These are phyloP conservation scores for Neckera pumila DNA, from an alignment of 225 moss, liverwort and hornwort species.

Conservation along the genomic window DNA sequence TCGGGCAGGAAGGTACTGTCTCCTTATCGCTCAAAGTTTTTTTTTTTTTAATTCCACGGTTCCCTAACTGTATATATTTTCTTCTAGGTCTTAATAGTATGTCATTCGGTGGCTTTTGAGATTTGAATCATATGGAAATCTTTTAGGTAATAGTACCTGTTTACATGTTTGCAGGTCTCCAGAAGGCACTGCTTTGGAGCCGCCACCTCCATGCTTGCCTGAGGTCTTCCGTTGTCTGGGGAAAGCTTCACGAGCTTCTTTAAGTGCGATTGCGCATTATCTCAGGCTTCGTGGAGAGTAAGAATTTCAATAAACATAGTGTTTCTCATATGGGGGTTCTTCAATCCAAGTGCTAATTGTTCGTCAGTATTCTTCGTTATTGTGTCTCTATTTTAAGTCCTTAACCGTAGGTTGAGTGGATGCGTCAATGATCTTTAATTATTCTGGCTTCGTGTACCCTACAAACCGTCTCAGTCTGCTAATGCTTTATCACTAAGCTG, in stretches of 20 bases:
- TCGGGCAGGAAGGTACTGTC: slow-evolving; percentile 69
- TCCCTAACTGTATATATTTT: not conserved
- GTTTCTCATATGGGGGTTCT: not conserved
- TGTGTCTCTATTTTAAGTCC: not conserved
- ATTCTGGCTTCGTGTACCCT: not conserved
- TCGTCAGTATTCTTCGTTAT: not conserved
- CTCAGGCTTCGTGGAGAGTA: slow-evolving; percentile 91
- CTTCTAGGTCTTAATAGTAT: not conserved
- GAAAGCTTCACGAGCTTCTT: slow-evolving; percentile 67
- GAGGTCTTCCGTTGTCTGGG: slow-evolving; percentile 88
- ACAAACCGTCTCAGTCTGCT: not conserved
- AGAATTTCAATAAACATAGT: not conserved
- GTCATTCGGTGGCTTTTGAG: not conserved
- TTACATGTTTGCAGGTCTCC: not conserved
- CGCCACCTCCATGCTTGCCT: slow-evolving; percentile 80
- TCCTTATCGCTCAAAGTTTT: not conserved
- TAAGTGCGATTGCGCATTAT: slow-evolving; percentile 80
- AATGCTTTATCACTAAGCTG: not conserved
- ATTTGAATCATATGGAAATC: not conserved
- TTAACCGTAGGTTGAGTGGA: not conserved
- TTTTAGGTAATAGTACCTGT: not conserved
- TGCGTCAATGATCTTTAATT: not conserved
- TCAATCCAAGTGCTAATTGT: not conserved
- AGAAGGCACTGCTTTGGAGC: slow-evolving; percentile 49
- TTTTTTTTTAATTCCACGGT: not conserved